Evolutionary conservation across 768 basidiomycete species (phyloP).

Genomic region (Russula foetens): DNA sequence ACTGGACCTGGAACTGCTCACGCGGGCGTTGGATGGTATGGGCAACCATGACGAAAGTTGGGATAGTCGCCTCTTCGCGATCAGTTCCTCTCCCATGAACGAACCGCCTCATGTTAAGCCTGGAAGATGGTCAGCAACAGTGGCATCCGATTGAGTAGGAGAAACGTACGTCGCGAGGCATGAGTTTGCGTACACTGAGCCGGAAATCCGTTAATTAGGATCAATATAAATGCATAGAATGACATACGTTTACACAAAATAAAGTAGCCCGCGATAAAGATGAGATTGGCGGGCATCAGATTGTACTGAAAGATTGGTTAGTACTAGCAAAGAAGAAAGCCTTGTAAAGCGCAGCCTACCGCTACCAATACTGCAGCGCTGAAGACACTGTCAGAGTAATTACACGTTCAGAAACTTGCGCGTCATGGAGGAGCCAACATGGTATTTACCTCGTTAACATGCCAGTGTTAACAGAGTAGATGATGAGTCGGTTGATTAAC

Average conservation of each 20-base stretch:
- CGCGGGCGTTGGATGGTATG: constrained; percentile 5
- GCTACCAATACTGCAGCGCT: constrained; percentile 47
- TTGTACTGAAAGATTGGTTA: constrained; percentile 40
- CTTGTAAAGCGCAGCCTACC: constrained; percentile 30
- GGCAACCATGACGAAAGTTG: constrained; percentile 20
- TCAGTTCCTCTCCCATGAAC: constrained; percentile 19
- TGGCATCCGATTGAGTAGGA: not conserved
- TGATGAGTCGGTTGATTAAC: constrained; percentile 44
- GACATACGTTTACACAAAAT: constrained; percentile 44
- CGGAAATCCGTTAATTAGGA: not conserved
- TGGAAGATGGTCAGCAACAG: not conserved
- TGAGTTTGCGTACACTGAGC: constrained; percentile 18
- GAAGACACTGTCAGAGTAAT: constrained; percentile 29
- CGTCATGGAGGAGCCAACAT: not conserved
- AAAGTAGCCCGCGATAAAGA: constrained; percentile 56
- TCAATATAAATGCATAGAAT: not conserved
- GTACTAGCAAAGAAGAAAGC: not conserved
- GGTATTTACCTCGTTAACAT: constrained; percentile 45
- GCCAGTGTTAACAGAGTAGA: constrained; percentile 61
- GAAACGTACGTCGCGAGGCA: constrained; percentile 18
- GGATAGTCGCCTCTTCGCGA: constrained; percentile 16
- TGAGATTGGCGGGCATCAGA: constrained; percentile 43
- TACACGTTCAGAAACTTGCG: not conserved
- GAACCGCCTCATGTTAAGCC: constrained; percentile 18
- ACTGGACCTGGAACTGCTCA: not conserved